These are phyloP conservation scores for Coemansia biformis DNA, from an alignment of 192 early-diverging fungal species.

Conservation along the genomic window DNA sequence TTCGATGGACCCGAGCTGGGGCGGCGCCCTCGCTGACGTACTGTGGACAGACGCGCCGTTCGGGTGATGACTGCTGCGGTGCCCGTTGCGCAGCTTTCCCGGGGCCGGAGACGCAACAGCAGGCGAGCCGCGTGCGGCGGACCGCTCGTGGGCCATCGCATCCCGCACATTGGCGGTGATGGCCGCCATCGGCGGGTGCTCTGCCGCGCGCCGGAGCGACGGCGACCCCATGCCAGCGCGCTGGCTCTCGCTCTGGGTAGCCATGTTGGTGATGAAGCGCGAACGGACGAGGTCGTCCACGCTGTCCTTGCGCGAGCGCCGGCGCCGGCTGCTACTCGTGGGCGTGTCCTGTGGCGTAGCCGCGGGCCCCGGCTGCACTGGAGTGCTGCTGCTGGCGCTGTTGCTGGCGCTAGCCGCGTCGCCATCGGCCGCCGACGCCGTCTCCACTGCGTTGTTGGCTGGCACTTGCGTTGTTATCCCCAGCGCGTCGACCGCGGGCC, in stretches of 20 bases:
- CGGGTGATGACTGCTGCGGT: not conserved
- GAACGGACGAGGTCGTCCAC: slow-evolving; percentile 49
- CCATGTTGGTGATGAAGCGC: slow-evolving; percentile 21
- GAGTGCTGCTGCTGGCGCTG: not conserved
- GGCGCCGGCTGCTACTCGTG: slow-evolving; percentile 1
- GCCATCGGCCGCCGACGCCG: not conserved
- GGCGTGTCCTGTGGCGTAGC: not conserved
- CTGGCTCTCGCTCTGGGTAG: slow-evolving; percentile 8
- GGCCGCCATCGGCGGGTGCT: slow-evolving; percentile 11
- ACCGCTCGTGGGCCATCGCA: slow-evolving; percentile 31
- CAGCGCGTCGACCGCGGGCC: slow-evolving; percentile 6
- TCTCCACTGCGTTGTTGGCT: not conserved
- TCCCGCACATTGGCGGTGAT: slow-evolving; percentile 45
- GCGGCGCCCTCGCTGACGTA: not conserved
- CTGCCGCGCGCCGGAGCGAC: slow-evolving; percentile 8
- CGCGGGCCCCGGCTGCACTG: slow-evolving; percentile 3
- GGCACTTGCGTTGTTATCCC: slow-evolving; percentile 12
- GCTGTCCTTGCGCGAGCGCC: slow-evolving; percentile 40
- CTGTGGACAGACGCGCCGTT: not conserved
- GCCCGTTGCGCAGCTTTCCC: not conserved
- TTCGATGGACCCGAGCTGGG: slow-evolving; percentile 16
- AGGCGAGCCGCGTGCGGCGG: slow-evolving; percentile 3
- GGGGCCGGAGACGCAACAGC: not conserved
- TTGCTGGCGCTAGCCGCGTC: not conserved
- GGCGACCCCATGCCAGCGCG: not conserved